A percentile compares a stretch with the other conserved stretches of the same genome.
Conservation (phyloP, 495 filamentous ascomycete genomes). For the Rusavskia elegans region DNA sequence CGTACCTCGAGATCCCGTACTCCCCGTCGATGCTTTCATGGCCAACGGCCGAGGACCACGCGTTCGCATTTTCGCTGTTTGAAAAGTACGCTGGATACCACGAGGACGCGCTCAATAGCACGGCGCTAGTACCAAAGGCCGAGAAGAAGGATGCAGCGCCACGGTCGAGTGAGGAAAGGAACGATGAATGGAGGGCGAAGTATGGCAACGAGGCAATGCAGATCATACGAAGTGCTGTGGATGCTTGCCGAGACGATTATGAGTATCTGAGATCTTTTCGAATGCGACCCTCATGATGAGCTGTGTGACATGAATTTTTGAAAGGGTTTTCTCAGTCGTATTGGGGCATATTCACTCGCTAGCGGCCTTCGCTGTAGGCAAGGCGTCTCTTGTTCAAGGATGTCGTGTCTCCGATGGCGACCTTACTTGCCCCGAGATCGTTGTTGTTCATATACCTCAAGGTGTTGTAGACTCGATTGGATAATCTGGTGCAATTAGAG, state of each 20-base stretch:
- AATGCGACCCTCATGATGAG: too few species aligned
- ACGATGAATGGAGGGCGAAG: slow-evolving; percentile 63
- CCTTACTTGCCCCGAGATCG: too few species aligned
- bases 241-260: slow-evolving; percentile 51
- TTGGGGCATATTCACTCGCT: too few species aligned
- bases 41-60: slow-evolving; percentile 53
- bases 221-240: slow-evolving; percentile 57
- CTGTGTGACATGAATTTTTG: too few species aligned
- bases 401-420: too few species aligned
- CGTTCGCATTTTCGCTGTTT: slow-evolving; percentile 47
- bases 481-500: too few species aligned
- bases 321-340: too few species aligned
- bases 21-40: slow-evolving; percentile 57
- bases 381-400: too few species aligned
- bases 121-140: slow-evolving; percentile 43
- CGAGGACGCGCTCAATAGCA: slow-evolving; percentile 74
- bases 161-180: slow-evolving; percentile 50
- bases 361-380: too few species aligned
- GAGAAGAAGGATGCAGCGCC: slow-evolving; percentile 24
- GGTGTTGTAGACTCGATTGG: too few species aligned
- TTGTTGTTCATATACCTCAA: too few species aligned
- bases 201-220: slow-evolving; percentile 64
- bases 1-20: slow-evolving; percentile 55
- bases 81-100: slow-evolving; percentile 93
- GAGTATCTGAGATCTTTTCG: slow-evolving; percentile 20